Evolutionary conservation across 305 asterid species (phyloP), one percentile per base, ranked within the genome.

Genomic region (Fraxinus dipetala): DNA sequence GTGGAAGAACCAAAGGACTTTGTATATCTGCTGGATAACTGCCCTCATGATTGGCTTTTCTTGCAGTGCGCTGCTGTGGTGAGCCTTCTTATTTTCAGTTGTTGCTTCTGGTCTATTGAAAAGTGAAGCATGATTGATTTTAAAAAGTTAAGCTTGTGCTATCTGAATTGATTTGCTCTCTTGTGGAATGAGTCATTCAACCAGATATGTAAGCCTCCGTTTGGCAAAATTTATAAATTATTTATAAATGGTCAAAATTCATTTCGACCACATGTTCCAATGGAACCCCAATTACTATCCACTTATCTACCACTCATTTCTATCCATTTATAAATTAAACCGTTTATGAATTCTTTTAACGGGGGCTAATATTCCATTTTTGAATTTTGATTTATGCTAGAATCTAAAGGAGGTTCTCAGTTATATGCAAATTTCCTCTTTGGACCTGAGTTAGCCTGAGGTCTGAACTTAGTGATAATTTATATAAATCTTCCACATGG

Each of bases 1-100:
- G 98, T 96, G 95, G 94, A 95, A 73, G 94, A 92, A 84, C 95
- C 90, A 54, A 93, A 93, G 90, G 96, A 93, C 83, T 96, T 83
- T 28, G 90, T 93, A 48, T 96, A 93, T 89, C 87, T 91, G 81
- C 90, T 96, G 83, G 99, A 96, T 80, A 96, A 96, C 84, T 75
- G 89, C 85, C 98, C 99, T 84, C 99, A 96, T 85, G 98, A 96
- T 87, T 96, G 99, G 98, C 93, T 94, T 65, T 96, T 94, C 90
- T 87, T 93, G 89, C 99, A 94, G 78, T 96, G 98, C 70, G 89
- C 98, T 73, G 90, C 98, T 24, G 98, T 93, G 96, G 99, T 96
- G 75, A 90, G 97, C 82, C 79, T 51, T 76, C 82, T 43, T 78
- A 67, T 67, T 26, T 67, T 67, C 75, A 31, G 40, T 70, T 70